A percentile compares a stretch with the other conserved stretches of the same genome.
These are phyloP conservation scores for Fraxinus sp. DNA, from an alignment of 305 asterid genomes.

Conservation along the genomic window DNA sequence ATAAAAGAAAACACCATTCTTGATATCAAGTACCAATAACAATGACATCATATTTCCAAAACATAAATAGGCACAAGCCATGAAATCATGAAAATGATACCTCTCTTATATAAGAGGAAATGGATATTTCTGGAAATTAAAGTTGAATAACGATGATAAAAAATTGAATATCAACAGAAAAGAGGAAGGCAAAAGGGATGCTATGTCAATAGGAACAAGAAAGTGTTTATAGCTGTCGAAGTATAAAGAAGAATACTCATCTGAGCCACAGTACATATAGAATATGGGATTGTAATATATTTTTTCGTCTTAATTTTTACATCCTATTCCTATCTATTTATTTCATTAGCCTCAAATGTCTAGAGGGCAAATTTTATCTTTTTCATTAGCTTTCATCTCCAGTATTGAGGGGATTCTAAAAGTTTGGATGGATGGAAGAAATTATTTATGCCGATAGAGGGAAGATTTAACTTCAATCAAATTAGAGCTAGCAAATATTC, in stretches of 20 bases:
- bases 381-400: not conserved
- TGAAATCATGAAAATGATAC: not conserved
- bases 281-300: not conserved
- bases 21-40: not conserved
- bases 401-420: not conserved
- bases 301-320: not conserved
- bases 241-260: not conserved
- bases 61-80: not conserved
- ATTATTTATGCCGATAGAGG: not conserved
- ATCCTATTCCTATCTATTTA: not conserved
- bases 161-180: not conserved
- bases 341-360: not conserved
- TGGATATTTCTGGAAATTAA: not conserved
- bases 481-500: not conserved
- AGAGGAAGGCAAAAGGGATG: not conserved
- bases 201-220: not conserved
- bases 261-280: not conserved
- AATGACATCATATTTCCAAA: not conserved
- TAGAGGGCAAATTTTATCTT: not conserved
- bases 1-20: constrained; percentile 3
- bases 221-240: not conserved
- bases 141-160: not conserved
- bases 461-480: not conserved
- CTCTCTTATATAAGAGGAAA: not conserved
- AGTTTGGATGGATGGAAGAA: not conserved